Evolutionary conservation across 208 protist genomes (phyloP), one percentile per base, ranked within the genome.

Genomic region (Acanthamoeba divionensis): DNA sequence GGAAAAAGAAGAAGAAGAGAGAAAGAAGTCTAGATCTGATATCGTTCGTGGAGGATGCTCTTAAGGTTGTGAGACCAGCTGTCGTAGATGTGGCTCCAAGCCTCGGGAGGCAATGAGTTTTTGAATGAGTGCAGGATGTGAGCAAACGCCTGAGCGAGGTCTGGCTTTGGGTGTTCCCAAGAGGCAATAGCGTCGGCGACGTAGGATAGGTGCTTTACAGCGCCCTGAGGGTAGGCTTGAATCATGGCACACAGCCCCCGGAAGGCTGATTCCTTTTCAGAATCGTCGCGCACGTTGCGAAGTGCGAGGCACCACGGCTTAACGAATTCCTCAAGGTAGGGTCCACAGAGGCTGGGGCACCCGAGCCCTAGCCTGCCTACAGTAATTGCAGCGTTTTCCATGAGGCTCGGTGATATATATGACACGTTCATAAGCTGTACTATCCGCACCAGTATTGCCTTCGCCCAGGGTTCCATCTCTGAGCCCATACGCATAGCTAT

Each of bases 381-480:
- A 5, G 95, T 96, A 87, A 97, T 95, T 0, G 95, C 90, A 0
- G 90, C 89, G 65, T 97, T 97, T 71, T 97, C 95, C 13, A 94
- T 26, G 2, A 97, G 66, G 24, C 45, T 63, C 44, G 54, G 29
- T 26, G 91, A 48, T 8, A 75, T n/a, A n/a, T 90, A 66, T 13
- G 82, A 13, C 1, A 71, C 33, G 44, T 93, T 93, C 21, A 97
- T 87, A 48, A 97, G 93, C 26, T 69, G 62, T 6, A 97, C 89
- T 21, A 97, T 65, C 13, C 90, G 65, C 18, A 69, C 29, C 18
- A 96, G 21, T 13, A 95, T 90, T 2, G 31, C 5, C 9, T n/a
- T 36, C 5, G 93, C 89, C 15, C 87, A 93, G 2, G 93, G 92
- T 41, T 83, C 52, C 0, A 93, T 90, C 1, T 91, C 62, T 4